Conservation (phyloP, 352 stramenopile genomes). For the Globisporangium radiosum region DNA sequence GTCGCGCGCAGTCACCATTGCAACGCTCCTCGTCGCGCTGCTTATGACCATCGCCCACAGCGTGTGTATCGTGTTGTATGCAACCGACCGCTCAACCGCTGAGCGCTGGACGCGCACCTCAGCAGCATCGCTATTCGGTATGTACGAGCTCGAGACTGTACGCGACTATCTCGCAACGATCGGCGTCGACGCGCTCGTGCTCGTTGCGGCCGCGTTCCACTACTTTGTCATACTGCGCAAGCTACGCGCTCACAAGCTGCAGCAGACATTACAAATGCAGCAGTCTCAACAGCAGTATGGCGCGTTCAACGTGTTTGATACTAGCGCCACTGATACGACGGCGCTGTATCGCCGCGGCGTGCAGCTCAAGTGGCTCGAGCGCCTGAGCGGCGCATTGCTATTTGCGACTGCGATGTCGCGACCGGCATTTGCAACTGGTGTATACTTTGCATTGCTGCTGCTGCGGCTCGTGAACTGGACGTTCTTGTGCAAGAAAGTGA, state of each 20-base stretch:
- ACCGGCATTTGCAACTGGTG: slow-evolving; percentile 39
- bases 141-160: slow-evolving; percentile 26
- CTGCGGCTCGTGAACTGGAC: slow-evolving; percentile 60
- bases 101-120: slow-evolving; percentile 12
- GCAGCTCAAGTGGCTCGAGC: slow-evolving; percentile 34
- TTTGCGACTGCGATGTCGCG: slow-evolving; percentile 57
- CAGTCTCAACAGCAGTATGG: background rate
- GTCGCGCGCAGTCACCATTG: slow-evolving; percentile 32
- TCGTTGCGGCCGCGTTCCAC: slow-evolving; percentile 46
- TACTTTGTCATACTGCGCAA: slow-evolving; percentile 56
- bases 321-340: slow-evolving; percentile 14
- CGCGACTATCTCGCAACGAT: slow-evolving; percentile 39
- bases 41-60: slow-evolving; percentile 38
- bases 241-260: slow-evolving; percentile 16
- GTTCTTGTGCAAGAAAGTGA: slow-evolving; percentile 52
- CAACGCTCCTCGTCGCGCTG: slow-evolving; percentile 41
- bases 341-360: slow-evolving; percentile 15
- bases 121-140: slow-evolving; percentile 35
- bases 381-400: slow-evolving; percentile 41
- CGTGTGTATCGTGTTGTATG: slow-evolving; percentile 22
- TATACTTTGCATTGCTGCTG: slow-evolving; percentile 60
- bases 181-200: slow-evolving; percentile 53
- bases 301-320: slow-evolving; percentile 20
- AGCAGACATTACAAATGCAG: slow-evolving; percentile 16
- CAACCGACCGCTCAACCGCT: slow-evolving; percentile 7